Conservation (phyloP, 768 basidiomycete genomes). For the Mycena metata region DNA sequence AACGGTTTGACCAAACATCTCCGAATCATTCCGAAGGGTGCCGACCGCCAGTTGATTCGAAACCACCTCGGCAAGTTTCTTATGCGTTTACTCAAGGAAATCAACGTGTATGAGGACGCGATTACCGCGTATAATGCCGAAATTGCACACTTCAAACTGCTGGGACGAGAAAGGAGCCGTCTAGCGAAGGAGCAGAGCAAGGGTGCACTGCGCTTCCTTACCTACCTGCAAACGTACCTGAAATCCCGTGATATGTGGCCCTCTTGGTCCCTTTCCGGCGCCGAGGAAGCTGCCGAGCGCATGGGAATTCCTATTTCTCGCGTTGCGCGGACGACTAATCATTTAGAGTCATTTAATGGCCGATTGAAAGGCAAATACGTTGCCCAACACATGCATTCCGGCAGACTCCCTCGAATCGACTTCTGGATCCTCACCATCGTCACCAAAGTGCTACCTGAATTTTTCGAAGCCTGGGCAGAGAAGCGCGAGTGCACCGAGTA, state of each 20-base stretch:
- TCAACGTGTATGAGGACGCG: background rate
- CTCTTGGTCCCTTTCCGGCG: constrained; percentile 48
- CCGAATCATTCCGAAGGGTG: constrained; percentile 43
- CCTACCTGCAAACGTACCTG: constrained; percentile 39
- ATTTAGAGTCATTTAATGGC: constrained; percentile 53
- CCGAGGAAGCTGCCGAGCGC: constrained; percentile 41
- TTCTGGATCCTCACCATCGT: constrained; percentile 3
- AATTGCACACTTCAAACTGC: constrained; percentile 33
- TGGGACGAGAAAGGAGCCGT: constrained; percentile 14
- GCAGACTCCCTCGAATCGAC: constrained; percentile 10
- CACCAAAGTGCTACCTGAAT: background rate
- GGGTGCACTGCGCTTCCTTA: constrained; percentile 41
- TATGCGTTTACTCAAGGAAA: constrained; percentile 29
- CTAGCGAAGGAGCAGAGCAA: constrained; percentile 34
- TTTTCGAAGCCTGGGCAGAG: constrained; percentile 3
- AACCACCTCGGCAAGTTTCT: constrained; percentile 37
- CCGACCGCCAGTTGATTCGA: constrained; percentile 36
- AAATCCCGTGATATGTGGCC: constrained; percentile 40
- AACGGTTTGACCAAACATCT: constrained; percentile 46
- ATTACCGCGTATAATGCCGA: constrained; percentile 34
- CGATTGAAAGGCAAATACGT: background rate
- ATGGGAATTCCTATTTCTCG: constrained; percentile 40
- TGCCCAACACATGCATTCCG: constrained; percentile 3
- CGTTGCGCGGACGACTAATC: constrained; percentile 51
- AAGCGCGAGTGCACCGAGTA: background rate